Evolutionary conservation across 768 basidiomycete genomes (phyloP).

Genomic region (Trametes punicea): DNA sequence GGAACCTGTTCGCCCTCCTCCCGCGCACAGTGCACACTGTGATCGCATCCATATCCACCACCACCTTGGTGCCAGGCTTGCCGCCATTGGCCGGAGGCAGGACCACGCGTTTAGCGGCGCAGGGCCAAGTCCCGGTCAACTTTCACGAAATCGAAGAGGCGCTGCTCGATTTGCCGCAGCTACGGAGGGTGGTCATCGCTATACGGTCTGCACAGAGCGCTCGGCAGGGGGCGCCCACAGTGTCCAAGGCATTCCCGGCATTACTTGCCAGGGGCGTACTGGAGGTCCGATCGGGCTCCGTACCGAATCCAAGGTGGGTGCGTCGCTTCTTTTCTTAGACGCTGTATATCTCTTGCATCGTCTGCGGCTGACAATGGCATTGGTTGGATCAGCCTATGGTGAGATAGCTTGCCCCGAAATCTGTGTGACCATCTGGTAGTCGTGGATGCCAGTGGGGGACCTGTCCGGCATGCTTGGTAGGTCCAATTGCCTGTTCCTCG

Average conservation of each 20-base stretch:
- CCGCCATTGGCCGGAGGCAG: not conserved
- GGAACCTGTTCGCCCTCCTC: not conserved
- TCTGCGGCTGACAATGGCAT: no score
- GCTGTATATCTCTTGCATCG: no score
- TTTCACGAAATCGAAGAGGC: conserved; percentile 2
- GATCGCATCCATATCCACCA: not conserved
- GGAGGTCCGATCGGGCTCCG: not conserved
- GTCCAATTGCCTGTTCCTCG: no score
- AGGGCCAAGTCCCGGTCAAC: not conserved
- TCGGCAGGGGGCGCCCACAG: not conserved
- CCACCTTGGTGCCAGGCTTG: not conserved
- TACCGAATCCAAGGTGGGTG: not conserved
- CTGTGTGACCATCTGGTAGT: no score
- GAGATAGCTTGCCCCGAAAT: no score
- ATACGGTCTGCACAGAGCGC: not conserved
- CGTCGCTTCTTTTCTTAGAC: not conserved
- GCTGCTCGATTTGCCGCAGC: not conserved
- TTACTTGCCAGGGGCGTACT: not conserved
- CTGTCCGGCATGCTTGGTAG: no score
- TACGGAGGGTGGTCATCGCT: not conserved
- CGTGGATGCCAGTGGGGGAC: no score
- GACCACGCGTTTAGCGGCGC: not conserved
- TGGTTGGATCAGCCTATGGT: no score
- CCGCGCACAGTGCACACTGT: not conserved
- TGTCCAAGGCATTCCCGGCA: not conserved